Evolutionary conservation across 139 green algal genomes (phyloP).

Genomic region (Eudorina sp.): DNA sequence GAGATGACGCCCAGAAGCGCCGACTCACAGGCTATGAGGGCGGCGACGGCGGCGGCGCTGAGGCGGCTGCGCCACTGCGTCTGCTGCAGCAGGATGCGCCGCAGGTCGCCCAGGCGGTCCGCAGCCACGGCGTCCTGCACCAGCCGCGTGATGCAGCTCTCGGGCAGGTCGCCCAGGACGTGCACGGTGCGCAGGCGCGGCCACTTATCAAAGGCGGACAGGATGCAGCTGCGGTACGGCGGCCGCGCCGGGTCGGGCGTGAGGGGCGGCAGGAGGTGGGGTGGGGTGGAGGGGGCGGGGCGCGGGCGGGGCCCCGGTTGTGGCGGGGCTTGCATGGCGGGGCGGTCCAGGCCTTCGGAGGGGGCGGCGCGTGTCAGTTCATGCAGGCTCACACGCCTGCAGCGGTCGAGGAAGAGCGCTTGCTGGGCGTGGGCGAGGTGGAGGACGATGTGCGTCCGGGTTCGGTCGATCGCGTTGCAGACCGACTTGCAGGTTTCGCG

Average conservation of each 20-base stretch:
- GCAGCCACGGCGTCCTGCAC: constrained; percentile 24
- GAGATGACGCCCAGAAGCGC: neutral
- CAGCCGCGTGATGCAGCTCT: constrained; percentile 2
- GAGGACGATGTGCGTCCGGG: constrained; percentile 6
- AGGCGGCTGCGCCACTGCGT: neutral
- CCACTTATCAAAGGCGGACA: constrained; percentile 29
- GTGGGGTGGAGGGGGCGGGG: neutral
- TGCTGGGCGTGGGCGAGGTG: constrained; percentile 27
- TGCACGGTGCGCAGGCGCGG: neutral
- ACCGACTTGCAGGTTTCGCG: neutral
- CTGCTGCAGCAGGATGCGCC: constrained; percentile 1
- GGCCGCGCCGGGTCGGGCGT: neutral
- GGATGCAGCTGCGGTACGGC: constrained; percentile 3
- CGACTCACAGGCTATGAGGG: neutral
- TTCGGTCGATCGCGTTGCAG: neutral
- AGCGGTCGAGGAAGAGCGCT: neutral
- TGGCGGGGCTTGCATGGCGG: neutral
- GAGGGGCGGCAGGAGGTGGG: neutral
- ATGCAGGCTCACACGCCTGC: neutral
- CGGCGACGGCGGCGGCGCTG: neutral
- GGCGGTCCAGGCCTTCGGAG: no score
- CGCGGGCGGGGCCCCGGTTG: neutral
- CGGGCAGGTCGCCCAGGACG: constrained; percentile 11
- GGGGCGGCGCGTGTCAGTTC: no score
- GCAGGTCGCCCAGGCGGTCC: constrained; percentile 1